These are phyloP conservation scores for Colletotrichum sp. DNA, from an alignment of 2,329 filamentous ascomycete species.

Conservation along the genomic window DNA sequence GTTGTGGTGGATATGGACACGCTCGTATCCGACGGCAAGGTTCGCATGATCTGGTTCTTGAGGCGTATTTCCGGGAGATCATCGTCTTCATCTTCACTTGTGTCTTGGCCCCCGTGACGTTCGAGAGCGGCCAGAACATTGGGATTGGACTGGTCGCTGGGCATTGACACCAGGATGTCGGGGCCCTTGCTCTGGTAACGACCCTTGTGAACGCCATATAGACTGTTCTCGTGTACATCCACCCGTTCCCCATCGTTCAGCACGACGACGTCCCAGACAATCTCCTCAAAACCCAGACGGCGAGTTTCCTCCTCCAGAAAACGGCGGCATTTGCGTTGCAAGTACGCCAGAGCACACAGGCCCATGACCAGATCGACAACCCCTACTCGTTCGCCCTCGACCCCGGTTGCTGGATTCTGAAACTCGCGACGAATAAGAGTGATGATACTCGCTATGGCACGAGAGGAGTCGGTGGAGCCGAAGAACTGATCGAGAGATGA, in stretches of 20 bases:
- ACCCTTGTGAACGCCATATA: slow-evolving; percentile 34
- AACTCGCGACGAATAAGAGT: slow-evolving; percentile 69
- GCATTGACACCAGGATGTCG: slow-evolving; percentile 25
- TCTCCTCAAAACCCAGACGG: slow-evolving; percentile 55
- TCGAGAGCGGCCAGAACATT: slow-evolving; percentile 40
- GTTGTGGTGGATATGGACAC: slow-evolving; percentile 66
- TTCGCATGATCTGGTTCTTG: slow-evolving; percentile 58
- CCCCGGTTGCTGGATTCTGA: slow-evolving; percentile 64
- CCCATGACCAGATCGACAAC: slow-evolving; percentile 66
- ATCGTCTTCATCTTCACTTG: slow-evolving; percentile 39
- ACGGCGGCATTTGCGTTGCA: slow-evolving; percentile 62
- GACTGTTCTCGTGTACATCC: slow-evolving; percentile 51
- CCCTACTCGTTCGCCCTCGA: slow-evolving; percentile 63
- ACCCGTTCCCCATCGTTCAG: slow-evolving; percentile 63
- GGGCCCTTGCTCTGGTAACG: slow-evolving; percentile 23
- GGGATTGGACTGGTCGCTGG: slow-evolving; percentile 24
- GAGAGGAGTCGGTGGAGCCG: slow-evolving; percentile 71
- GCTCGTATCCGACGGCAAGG: slow-evolving; percentile 60
- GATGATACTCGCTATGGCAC: slow-evolving; percentile 71
- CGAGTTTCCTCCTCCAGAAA: slow-evolving; percentile 54
- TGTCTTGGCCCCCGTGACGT: slow-evolving; percentile 31
- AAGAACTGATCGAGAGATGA: slow-evolving; percentile 68
- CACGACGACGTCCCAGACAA: slow-evolving; percentile 72
- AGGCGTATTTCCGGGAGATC: slow-evolving; percentile 51
- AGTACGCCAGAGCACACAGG: slow-evolving; percentile 64